phyloP scores from a whole-genome alignment of 805 yeast genomes.

The Pichia insulana region DNA sequence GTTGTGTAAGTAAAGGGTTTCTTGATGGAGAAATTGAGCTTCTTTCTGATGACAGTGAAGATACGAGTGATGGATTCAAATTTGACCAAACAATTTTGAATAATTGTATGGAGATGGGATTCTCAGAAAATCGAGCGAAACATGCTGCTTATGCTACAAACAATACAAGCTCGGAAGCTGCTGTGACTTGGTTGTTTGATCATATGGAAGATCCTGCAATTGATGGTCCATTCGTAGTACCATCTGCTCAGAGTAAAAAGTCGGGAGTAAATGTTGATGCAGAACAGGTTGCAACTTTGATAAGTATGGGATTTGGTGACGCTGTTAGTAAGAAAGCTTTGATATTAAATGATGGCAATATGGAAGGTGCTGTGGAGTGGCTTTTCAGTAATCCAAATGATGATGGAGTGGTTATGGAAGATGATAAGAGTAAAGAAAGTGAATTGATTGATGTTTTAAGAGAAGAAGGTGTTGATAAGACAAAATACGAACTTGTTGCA shows the following conservation, averaged over 20 bases:
- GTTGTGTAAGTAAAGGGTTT: slow-evolving; percentile 34
- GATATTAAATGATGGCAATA: slow-evolving; percentile 44
- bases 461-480: background rate
- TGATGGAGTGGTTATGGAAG: slow-evolving; percentile 39
- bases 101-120: slow-evolving; percentile 76
- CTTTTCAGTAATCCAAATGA: slow-evolving; percentile 76
- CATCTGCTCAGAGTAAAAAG: slow-evolving; percentile 11
- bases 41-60: slow-evolving; percentile 27
- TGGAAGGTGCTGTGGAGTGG: slow-evolving; percentile 86
- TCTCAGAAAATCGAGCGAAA: slow-evolving; percentile 53
- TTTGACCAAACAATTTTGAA: slow-evolving; percentile 51
- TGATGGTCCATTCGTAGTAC: slow-evolving; percentile 49
- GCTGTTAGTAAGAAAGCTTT: slow-evolving; percentile 70
- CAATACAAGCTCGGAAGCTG: slow-evolving; percentile 53
- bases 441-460: slow-evolving; percentile 11
- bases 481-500: slow-evolving; percentile 42
- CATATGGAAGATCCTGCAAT: slow-evolving; percentile 82
- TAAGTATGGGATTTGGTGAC: slow-evolving; percentile 70
- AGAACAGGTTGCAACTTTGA: slow-evolving; percentile 39
- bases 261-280: slow-evolving; percentile 3
- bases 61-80: slow-evolving; percentile 8
- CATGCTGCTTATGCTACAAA: slow-evolving; percentile 70
- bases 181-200: slow-evolving; percentile 84
- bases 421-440: slow-evolving; percentile 3
- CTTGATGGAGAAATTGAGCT: slow-evolving; percentile 33